These are phyloP conservation scores for Citrus hindsii DNA, from an alignment of 345 rosid genomes.

Conservation along the genomic window DNA sequence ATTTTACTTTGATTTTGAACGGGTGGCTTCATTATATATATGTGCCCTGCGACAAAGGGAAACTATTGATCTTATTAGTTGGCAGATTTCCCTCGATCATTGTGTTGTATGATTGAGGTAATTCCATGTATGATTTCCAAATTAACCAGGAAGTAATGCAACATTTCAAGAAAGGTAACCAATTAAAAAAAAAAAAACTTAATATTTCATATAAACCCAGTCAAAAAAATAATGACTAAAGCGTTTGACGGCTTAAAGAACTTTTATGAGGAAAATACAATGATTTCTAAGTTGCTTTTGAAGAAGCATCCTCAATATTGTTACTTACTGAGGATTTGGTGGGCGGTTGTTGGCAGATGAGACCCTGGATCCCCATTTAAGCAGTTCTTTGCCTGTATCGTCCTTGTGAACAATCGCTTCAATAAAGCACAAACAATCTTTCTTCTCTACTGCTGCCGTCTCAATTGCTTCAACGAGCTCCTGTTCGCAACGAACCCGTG, in stretches of 20 bases:
- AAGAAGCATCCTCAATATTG: not conserved
- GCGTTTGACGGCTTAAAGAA: not conserved
- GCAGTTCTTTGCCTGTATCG: conserved; percentile 51
- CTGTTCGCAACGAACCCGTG: conserved; percentile 34
- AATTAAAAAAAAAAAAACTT: not conserved
- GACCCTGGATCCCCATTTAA: conserved; percentile 56
- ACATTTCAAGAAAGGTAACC: not conserved
- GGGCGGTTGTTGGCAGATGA: conserved; percentile 52
- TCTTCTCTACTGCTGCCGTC: conserved; percentile 30
- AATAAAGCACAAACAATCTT: conserved; percentile 33
- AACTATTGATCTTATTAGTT: not conserved
- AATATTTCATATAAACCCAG: not conserved
- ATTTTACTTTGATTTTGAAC: not conserved
- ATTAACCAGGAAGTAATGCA: not conserved
- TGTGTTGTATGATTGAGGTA: not conserved
- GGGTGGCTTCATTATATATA: not conserved
- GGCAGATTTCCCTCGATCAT: not conserved
- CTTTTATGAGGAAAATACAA: not conserved
- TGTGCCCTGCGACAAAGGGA: conserved; percentile 1
- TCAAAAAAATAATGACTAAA: not conserved
- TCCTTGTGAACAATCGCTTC: conserved; percentile 41
- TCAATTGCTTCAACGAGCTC: conserved; percentile 41
- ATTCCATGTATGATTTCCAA: not conserved
- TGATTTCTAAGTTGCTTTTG: not conserved
- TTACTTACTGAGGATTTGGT: conserved; percentile 41